Conservation (phyloP, 192 early-diverging fungal species). For the Linnemannia schmuckeri region DNA sequence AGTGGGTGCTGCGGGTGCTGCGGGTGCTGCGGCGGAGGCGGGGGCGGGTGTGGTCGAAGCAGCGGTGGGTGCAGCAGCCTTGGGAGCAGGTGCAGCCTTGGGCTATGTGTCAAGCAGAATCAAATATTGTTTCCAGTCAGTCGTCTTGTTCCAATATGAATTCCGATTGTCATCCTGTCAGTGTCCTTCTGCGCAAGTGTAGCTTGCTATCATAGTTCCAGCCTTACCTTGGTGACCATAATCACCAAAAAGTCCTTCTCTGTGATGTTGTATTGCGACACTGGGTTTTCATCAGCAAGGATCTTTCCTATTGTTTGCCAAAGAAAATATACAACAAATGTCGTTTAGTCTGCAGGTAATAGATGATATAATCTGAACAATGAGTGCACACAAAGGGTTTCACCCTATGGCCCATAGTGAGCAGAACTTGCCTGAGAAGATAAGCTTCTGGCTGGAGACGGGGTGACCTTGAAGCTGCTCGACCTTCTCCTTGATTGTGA, state of each 20-base stretch:
- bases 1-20: constrained; percentile 54
- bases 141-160: neutral
- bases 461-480: constrained; percentile 78
- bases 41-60: constrained; percentile 40
- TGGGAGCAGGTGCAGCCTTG: constrained; percentile 53
- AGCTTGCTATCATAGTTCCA: neutral
- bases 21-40: constrained; percentile 24
- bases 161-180: neutral
- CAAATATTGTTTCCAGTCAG: neutral
- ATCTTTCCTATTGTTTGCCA: constrained; percentile 81
- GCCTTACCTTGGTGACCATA: constrained; percentile 90
- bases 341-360: neutral
- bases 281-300: constrained; percentile 79
- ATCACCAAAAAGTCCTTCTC: constrained; percentile 97
- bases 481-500: constrained; percentile 84
- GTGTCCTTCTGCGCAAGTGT: neutral
- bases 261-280: constrained; percentile 80
- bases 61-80: constrained; percentile 35
- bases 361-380: neutral
- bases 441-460: constrained; percentile 85
- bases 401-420: neutral
- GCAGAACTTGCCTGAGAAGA: constrained; percentile 77
- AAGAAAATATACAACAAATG: neutral
- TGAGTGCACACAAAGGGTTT: neutral
- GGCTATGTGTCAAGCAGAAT: constrained; percentile 44